These are phyloP conservation scores for Alloascoidea africana DNA, from an alignment of 805 yeast species.

Conservation along the genomic window DNA sequence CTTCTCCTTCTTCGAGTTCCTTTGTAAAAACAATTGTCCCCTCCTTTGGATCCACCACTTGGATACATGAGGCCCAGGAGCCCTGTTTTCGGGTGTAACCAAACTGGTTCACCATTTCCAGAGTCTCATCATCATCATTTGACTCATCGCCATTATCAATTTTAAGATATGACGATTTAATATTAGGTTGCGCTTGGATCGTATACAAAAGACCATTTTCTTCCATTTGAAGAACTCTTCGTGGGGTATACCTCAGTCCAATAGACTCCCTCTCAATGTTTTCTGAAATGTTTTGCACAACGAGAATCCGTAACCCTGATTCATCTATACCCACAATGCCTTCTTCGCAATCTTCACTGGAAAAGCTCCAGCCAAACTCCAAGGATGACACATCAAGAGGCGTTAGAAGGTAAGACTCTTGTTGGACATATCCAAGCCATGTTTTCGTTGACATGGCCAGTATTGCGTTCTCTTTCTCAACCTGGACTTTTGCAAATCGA, in stretches of 20 bases:
- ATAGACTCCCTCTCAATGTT: constrained; percentile 21
- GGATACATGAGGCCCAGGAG: constrained; percentile 39
- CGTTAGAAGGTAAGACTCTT: constrained; percentile 22
- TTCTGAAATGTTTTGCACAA: constrained; percentile 25
- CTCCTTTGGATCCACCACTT: constrained; percentile 24
- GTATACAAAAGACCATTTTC: constrained; percentile 19
- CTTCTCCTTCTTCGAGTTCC: constrained; percentile 28
- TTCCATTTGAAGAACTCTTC: constrained; percentile 18
- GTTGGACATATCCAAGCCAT: constrained; percentile 34
- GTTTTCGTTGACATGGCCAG: constrained; percentile 38
- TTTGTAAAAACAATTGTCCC: constrained; percentile 24
- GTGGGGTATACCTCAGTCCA: constrained; percentile 36
- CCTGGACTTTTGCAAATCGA: constrained; percentile 23
- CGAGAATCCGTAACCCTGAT: constrained; percentile 36
- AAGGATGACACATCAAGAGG: constrained; percentile 28
- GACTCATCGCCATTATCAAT: constrained; percentile 3
- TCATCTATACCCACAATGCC: constrained; percentile 53
- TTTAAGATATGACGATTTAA: constrained; percentile 7
- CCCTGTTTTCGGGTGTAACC: constrained; percentile 21
- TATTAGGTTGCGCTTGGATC: constrained; percentile 29
- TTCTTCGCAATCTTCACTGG: constrained; percentile 42
- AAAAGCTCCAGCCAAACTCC: constrained; percentile 34
- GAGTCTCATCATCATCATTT: constrained; percentile 6
- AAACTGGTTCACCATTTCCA: constrained; percentile 22
- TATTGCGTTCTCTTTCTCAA: constrained; percentile 20